Conservation (phyloP, 305 asterid genomes). For the Caryopteris hybrid region DNA sequence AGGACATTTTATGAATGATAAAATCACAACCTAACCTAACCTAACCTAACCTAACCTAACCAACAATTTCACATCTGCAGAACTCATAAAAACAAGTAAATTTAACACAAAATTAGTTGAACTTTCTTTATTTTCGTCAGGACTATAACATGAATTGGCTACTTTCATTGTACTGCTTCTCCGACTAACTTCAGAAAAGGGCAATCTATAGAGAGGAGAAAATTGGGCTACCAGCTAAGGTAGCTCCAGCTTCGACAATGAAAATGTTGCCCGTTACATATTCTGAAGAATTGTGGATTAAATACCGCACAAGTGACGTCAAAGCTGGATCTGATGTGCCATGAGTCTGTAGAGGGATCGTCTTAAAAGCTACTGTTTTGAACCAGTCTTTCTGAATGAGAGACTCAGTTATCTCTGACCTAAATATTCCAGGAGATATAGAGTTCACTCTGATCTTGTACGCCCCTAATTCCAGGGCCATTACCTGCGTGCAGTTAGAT, state of each 20-base stretch:
- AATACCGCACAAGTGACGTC: conserved; percentile 42
- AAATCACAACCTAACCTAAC: too few species aligned
- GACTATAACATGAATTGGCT: background rate
- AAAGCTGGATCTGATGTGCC: conserved; percentile 50
- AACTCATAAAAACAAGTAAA: too few species aligned
- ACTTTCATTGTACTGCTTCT: background rate
- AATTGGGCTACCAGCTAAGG: conserved; percentile 45
- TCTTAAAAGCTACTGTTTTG: conserved; percentile 29
- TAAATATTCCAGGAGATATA: conserved; percentile 51
- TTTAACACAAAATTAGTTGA: too few species aligned
- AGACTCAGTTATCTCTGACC: conserved; percentile 43
- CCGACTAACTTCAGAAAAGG: background rate
- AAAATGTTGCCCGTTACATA: conserved; percentile 42
- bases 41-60: too few species aligned
- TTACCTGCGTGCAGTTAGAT: conserved; percentile 22
- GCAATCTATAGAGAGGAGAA: conserved; percentile 29
- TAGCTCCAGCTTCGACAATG: conserved; percentile 47
- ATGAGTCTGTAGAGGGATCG: conserved; percentile 31
- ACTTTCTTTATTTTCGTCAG: too few species aligned
- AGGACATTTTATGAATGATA: too few species aligned
- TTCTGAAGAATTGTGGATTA: conserved; percentile 40
- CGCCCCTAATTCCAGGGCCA: conserved; percentile 51
- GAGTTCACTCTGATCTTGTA: conserved; percentile 49
- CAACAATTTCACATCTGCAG: too few species aligned
- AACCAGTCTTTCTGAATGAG: conserved; percentile 33